Evolutionary conservation across 805 yeast species (phyloP), one percentile per base, ranked within the genome.

Genomic region (Cyberlindnera saturnus): DNA sequence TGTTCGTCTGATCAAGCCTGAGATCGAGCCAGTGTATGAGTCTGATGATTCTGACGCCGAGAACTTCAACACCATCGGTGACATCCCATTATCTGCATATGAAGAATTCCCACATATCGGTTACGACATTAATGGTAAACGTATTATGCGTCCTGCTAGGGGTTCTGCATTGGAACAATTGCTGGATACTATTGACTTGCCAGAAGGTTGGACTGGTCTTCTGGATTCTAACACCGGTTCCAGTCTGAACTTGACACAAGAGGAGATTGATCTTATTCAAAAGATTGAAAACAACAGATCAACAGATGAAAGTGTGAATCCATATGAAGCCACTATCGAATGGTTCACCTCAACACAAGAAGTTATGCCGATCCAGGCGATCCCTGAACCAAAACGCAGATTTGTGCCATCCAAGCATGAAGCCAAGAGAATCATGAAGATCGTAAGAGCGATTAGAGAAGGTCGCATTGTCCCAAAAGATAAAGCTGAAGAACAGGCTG

Each of bases 131-230:
- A 93, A 93, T 62, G 99, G 99, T 58, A 91, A 90, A 62, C 79
- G 99, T 60, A 90, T 93, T 60, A 91, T 93, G 98, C 80, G 99
- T 64, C 99, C 99, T 11, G 99, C 98, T 9, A 84, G 87, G 57
- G 96, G 97, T 13, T 81, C 95, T 45, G 99, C 98, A 1, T 74
- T 93, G 51, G 98, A 93, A 59, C 85, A 83, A 57, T 74, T 93
- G 49, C 69, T 93, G 51, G 99, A 91, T 59, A 73, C 81, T 28
- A 93, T 93, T 47, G 99, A 93, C 48, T 71, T 93, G 50, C 99
- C 99, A 13, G 95, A 87, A 65, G 99, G 99, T 20, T 93, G 98
- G 98, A 93, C 99, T 14, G 99, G 99, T 38, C 72, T 93, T 48
- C 68, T 91, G 48, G 98, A 93, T 64, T 84, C 86, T 57, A 75